Percentiles rank a stretch among this genome's conserved stretches.
phyloP scores from a whole-genome alignment of 805 yeast genomes.

The Lipomyces kockii region DNA sequence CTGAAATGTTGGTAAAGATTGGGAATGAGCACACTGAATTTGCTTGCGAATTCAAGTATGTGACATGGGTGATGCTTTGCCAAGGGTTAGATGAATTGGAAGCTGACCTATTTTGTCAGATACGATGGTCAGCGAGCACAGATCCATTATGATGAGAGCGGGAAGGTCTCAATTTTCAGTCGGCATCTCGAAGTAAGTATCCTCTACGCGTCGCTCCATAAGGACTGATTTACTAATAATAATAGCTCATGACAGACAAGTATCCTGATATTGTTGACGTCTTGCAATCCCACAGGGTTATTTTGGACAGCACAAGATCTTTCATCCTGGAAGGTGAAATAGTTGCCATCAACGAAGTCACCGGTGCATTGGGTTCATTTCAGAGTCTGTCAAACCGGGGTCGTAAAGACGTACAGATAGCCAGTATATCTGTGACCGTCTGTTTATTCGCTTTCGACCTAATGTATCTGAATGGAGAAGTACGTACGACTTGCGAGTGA shows the following conservation, averaged over 20 bases:
- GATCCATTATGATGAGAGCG: slow-evolving; percentile 32
- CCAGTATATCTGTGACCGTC: slow-evolving; percentile 30
- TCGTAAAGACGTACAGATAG: slow-evolving; percentile 33
- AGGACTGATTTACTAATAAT: slow-evolving; percentile 38
- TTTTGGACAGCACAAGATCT: slow-evolving; percentile 10
- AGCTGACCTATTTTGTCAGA: not conserved
- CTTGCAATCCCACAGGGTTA: slow-evolving; percentile 7
- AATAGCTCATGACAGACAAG: slow-evolving; percentile 36
- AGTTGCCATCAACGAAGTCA: slow-evolving; percentile 36
- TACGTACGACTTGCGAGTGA: not conserved
- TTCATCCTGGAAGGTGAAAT: slow-evolving; percentile 41
- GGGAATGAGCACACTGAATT: slow-evolving; percentile 25
- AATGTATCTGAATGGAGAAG: slow-evolving; percentile 33
- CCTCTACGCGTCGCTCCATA: slow-evolving; percentile 21
- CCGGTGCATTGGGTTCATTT: slow-evolving; percentile 31
- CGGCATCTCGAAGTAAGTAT: slow-evolving; percentile 36
- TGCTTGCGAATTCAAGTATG: slow-evolving; percentile 40
- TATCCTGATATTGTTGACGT: slow-evolving; percentile 38
- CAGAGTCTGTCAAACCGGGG: slow-evolving; percentile 36
- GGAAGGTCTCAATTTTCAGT: slow-evolving; percentile 36
- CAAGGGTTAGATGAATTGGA: not conserved
- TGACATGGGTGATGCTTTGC: not conserved
- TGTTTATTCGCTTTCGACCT: slow-evolving; percentile 38
- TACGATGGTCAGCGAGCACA: slow-evolving; percentile 41
- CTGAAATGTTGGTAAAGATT: slow-evolving; percentile 33